Evolutionary conservation across 352 stramenopile species (phyloP).

Genomic region (Phytophthora vignae): DNA sequence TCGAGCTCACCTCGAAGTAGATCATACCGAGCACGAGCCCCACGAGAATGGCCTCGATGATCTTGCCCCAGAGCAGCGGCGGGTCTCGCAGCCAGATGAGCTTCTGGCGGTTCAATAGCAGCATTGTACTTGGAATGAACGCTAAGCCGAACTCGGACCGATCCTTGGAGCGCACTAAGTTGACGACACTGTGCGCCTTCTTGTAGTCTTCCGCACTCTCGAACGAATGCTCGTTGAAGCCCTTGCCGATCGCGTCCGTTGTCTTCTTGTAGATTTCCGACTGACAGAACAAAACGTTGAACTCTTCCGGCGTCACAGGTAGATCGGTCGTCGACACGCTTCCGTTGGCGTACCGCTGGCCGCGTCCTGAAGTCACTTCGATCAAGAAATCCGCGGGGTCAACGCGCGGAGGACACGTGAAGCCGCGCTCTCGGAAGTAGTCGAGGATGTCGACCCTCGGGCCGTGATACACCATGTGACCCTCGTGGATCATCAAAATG

Average conservation of each 20-base stretch:
- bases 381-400: constrained; percentile 77
- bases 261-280: constrained; percentile 66
- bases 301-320: constrained; percentile 47
- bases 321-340: constrained; percentile 38
- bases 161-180: constrained; percentile 55
- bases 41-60: constrained; percentile 72
- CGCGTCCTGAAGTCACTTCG: constrained; percentile 71
- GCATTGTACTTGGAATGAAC: constrained; percentile 52
- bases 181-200: constrained; percentile 63
- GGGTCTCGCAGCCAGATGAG: constrained; percentile 69
- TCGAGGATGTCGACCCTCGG: constrained; percentile 65
- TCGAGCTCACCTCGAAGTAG: constrained; percentile 63
- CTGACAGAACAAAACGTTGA: constrained; percentile 63
- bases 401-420: constrained; percentile 65
- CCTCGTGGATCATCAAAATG: constrained; percentile 94
- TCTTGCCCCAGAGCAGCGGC: constrained; percentile 68
- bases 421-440: constrained; percentile 90
- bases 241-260: constrained; percentile 54
- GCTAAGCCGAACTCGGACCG: constrained; percentile 60
- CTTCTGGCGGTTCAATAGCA: constrained; percentile 72
- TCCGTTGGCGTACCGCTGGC: constrained; percentile 51
- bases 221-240: constrained; percentile 67
- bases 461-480: constrained; percentile 94
- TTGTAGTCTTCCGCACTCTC: constrained; percentile 66
- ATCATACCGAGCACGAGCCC: constrained; percentile 82